A percentile compares a stretch with the other conserved stretches of the same genome.
Conservation (phyloP, 2,329 filamentous ascomycete species). For the Fusarium aywerte region DNA sequence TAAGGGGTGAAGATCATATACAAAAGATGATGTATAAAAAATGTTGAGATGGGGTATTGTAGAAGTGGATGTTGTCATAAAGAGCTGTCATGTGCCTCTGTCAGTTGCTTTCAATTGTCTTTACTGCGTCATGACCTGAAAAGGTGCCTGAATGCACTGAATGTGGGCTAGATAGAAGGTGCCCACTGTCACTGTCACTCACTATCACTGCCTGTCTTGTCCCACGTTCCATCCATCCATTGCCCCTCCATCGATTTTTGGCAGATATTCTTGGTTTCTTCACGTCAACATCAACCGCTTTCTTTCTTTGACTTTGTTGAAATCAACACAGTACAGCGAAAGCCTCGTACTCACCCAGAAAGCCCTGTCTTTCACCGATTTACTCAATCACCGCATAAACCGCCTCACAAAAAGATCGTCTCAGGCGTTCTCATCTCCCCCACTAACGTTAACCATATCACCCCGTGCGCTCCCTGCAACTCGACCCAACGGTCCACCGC, state of each 20-base stretch:
- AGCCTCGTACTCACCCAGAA: neutral
- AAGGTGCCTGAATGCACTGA: constrained; percentile 20
- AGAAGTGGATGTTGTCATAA: constrained; percentile 32
- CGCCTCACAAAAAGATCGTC: constrained; percentile 8
- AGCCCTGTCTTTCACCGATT: neutral
- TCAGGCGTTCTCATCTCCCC: constrained; percentile 35
- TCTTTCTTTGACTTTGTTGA: neutral
- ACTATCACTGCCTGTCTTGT: neutral
- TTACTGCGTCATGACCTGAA: constrained; percentile 37
- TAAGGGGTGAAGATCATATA: constrained; percentile 2
- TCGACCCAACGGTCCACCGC: constrained; percentile 48
- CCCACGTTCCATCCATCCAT: constrained; percentile 19
- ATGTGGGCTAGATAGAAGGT: neutral
- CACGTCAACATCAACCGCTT: neutral
- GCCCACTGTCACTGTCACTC: neutral
- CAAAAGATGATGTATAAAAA: constrained; percentile 1
- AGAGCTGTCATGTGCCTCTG: constrained; percentile 30
- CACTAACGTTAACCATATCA: constrained; percentile 36
- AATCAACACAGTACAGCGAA: neutral
- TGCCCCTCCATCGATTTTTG: constrained; percentile 33
- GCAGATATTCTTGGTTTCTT: constrained; percentile 10
- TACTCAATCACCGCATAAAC: neutral
- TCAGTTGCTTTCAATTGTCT: constrained; percentile 21
- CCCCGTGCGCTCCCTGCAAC: constrained; percentile 44
- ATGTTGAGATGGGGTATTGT: constrained; percentile 2